A percentile compares a stretch with the other conserved stretches of the same genome.
phyloP scores from a whole-genome alignment of 495 filamentous ascomycete genomes.

The Filosporella fistucella region DNA sequence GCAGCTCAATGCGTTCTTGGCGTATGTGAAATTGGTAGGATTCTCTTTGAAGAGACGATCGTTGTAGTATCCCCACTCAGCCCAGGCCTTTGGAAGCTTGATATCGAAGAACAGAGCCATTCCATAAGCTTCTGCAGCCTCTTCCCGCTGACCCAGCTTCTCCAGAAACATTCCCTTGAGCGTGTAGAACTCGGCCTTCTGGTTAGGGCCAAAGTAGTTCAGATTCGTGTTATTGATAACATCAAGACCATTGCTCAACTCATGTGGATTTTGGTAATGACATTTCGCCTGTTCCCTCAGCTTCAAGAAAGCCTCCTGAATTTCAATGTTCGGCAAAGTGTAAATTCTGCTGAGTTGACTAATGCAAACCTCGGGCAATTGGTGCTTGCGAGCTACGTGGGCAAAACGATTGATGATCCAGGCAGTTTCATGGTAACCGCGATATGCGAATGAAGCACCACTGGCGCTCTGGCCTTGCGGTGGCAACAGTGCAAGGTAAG shows the following conservation, averaged over 20 bases:
- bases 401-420: slow-evolving; percentile 99
- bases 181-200: slow-evolving; percentile 99
- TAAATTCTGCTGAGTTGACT: slow-evolving; percentile 96
- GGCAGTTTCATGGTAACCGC: slow-evolving; percentile 96
- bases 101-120: slow-evolving; percentile 93
- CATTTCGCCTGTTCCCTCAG: slow-evolving; percentile 95
- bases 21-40: slow-evolving; percentile 69
- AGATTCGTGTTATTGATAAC: slow-evolving; percentile 99
- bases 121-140: slow-evolving; percentile 91
- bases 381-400: slow-evolving; percentile 95
- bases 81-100: slow-evolving; percentile 94
- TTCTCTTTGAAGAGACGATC: slow-evolving; percentile 92
- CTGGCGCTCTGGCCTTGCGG: slow-evolving; percentile 77
- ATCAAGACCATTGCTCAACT: slow-evolving; percentile 87
- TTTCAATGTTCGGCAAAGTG: slow-evolving; percentile 97
- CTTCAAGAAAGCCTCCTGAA: slow-evolving; percentile 98
- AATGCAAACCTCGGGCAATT: slow-evolving; percentile 95
- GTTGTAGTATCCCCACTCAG: slow-evolving; percentile 98
- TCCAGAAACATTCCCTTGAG: slow-evolving; percentile 99
- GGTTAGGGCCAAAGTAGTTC: slow-evolving; percentile 91
- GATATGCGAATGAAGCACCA: slow-evolving; percentile 81
- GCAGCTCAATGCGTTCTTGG: slow-evolving; percentile 88
- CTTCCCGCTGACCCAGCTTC: slow-evolving; percentile 80
- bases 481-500: slow-evolving; percentile 83
- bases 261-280: slow-evolving; percentile 91